Evolutionary conservation across 208 protist species (phyloP).

Genomic region (Perkinsela sp.): DNA sequence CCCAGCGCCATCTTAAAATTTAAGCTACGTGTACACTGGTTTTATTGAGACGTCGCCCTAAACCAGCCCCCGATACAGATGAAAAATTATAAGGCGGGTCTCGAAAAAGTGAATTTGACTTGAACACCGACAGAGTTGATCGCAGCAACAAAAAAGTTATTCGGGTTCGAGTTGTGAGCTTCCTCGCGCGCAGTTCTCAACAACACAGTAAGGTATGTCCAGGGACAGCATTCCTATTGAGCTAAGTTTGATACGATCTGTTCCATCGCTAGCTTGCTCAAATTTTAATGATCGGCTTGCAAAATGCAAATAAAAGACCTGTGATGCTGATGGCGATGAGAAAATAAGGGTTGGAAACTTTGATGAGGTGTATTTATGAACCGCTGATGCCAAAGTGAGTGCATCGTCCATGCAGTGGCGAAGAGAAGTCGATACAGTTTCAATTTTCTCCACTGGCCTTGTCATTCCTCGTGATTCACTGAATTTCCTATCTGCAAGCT

Average conservation of each 20-base stretch:
- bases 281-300: neutral
- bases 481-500: neutral
- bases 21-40: too few species aligned
- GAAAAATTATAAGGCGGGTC: too few species aligned
- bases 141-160: too few species aligned
- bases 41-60: too few species aligned
- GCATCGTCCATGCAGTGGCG: neutral
- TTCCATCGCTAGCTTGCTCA: neutral
- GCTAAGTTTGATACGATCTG: neutral
- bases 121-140: too few species aligned
- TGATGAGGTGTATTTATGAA: neutral
- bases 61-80: too few species aligned
- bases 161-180: too few species aligned
- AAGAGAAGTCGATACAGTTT: neutral
- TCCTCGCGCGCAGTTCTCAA: neutral
- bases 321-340: neutral
- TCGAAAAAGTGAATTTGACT: too few species aligned
- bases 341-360: neutral
- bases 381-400: neutral
- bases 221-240: neutral
- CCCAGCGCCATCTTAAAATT: too few species aligned
- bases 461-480: neutral
- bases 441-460: neutral
- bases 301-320: neutral
- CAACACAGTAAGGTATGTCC: neutral